Percentiles rank a stretch among this genome's conserved stretches.
These are phyloP conservation scores for Corylus heterophylla DNA, from an alignment of 306 rosid species.

Conservation along the genomic window DNA sequence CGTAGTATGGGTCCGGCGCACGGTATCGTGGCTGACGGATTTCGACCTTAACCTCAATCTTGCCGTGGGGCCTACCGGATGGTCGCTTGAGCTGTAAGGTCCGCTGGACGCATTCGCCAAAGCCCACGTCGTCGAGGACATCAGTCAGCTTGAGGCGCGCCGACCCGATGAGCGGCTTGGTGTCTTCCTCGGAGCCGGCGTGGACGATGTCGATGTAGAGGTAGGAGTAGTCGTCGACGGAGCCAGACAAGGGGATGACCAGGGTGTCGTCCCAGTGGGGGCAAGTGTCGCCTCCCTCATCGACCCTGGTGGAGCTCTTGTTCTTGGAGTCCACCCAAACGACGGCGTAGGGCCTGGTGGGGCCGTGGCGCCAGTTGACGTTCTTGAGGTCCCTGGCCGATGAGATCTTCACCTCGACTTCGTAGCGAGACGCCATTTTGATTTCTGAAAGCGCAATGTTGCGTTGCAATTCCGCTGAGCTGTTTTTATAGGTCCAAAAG, in stretches of 20 bases:
- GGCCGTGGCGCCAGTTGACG: constrained; percentile 87
- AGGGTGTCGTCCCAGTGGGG: constrained; percentile 75
- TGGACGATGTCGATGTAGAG: constrained; percentile 73
- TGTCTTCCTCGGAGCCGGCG: constrained; percentile 58
- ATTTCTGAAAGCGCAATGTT: neutral
- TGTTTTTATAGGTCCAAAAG: neutral
- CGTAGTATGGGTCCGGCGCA: constrained; percentile 42
- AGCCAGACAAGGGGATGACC: constrained; percentile 45
- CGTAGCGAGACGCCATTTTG: constrained; percentile 61
- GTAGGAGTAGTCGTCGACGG: constrained; percentile 49
- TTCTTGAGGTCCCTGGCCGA: constrained; percentile 71
- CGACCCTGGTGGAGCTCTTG: constrained; percentile 53
- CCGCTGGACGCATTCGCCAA: constrained; percentile 37
- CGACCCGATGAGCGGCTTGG: constrained; percentile 79
- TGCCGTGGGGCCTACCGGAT: constrained; percentile 83
- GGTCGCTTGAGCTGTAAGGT: constrained; percentile 65
- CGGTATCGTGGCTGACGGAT: constrained; percentile 47
- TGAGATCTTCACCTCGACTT: constrained; percentile 52
- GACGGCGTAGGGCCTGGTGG: constrained; percentile 69
- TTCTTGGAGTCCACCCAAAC: constrained; percentile 70
- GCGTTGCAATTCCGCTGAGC: neutral
- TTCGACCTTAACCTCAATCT: constrained; percentile 51
- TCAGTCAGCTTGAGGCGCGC: constrained; percentile 58
- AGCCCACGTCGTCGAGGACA: constrained; percentile 50
- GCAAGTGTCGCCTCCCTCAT: constrained; percentile 56